Conservation (phyloP, 768 basidiomycete species). For the Naganishia vishniacii region DNA sequence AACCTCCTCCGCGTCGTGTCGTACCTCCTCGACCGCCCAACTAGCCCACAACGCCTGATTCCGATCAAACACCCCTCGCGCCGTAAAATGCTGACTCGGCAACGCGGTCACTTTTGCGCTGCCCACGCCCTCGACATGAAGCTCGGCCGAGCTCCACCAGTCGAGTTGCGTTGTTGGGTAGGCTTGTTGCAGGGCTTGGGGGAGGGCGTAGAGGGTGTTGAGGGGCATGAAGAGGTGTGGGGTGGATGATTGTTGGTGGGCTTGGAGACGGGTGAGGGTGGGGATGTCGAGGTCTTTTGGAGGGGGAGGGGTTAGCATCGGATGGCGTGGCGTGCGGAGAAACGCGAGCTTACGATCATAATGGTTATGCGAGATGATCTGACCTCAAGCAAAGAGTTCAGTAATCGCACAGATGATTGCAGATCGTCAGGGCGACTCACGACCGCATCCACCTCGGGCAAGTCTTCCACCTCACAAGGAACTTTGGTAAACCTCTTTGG, state of each 20-base stretch:
- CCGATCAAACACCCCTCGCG: slow-evolving; percentile 54
- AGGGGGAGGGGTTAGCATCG: too few species aligned
- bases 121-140: slow-evolving; percentile 38
- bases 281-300: slow-evolving; percentile 34
- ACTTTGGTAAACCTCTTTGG: slow-evolving; percentile 38
- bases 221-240: slow-evolving; percentile 60
- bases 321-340: too few species aligned
- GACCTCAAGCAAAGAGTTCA: not conserved
- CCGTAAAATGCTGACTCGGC: slow-evolving; percentile 63
- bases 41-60: slow-evolving; percentile 63
- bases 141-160: slow-evolving; percentile 58
- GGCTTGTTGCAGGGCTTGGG: slow-evolving; percentile 41
- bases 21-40: slow-evolving; percentile 56
- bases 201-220: slow-evolving; percentile 54
- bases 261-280: slow-evolving; percentile 32
- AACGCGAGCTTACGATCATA: slow-evolving; percentile 42
- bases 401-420: not conserved
- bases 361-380: slow-evolving; percentile 56
- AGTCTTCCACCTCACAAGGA: slow-evolving; percentile 56
- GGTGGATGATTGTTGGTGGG: slow-evolving; percentile 54
- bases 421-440: slow-evolving; percentile 33
- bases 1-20: not conserved
- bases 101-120: slow-evolving; percentile 37
- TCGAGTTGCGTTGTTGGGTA: slow-evolving; percentile 57
- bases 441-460: slow-evolving; percentile 62